Conservation (phyloP, 345 rosid species). For the Mangifera indica region DNA sequence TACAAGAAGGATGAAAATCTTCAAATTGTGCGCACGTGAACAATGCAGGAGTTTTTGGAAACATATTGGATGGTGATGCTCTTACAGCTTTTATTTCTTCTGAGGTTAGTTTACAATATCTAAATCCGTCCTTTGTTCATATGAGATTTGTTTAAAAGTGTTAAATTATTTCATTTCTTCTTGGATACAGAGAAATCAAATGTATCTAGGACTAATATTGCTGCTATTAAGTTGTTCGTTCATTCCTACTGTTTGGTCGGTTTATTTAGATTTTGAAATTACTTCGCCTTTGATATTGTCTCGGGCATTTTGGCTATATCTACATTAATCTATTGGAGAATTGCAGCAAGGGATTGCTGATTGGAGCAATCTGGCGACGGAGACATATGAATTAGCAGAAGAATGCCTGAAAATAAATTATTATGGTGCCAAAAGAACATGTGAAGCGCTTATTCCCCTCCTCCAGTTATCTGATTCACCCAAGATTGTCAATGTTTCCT, state of each 20-base stretch:
- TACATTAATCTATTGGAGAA: too few relatives aligned
- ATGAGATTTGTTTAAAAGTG: too few relatives aligned
- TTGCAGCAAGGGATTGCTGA: not conserved
- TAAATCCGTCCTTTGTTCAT: too few relatives aligned
- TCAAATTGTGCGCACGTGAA: conserved; percentile 34
- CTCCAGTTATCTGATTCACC: conserved; percentile 43
- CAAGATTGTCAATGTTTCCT: conserved; percentile 38
- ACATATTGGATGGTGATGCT: conserved; percentile 16
- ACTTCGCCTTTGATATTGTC: too few relatives aligned
- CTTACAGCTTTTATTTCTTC: conserved; percentile 2
- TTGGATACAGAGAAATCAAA: too few relatives aligned
- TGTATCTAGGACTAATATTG: too few relatives aligned
- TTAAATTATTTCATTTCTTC: too few relatives aligned
- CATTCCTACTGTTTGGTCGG: too few relatives aligned
- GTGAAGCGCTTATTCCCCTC: conserved; percentile 38
- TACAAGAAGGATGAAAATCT: not conserved
- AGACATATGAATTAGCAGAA: conserved; percentile 26
- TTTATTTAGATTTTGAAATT: too few relatives aligned
- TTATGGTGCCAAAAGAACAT: conserved; percentile 36
- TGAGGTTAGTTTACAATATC: conserved; percentile 17
- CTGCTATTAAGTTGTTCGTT: too few relatives aligned
- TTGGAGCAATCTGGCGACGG: conserved; percentile 23
- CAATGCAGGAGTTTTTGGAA: conserved; percentile 36
- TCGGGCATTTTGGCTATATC: too few relatives aligned
- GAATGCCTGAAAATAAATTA: conserved; percentile 50